These are phyloP conservation scores for Echium plantagineum DNA, from an alignment of 257 asterid species.

Conservation along the genomic window DNA sequence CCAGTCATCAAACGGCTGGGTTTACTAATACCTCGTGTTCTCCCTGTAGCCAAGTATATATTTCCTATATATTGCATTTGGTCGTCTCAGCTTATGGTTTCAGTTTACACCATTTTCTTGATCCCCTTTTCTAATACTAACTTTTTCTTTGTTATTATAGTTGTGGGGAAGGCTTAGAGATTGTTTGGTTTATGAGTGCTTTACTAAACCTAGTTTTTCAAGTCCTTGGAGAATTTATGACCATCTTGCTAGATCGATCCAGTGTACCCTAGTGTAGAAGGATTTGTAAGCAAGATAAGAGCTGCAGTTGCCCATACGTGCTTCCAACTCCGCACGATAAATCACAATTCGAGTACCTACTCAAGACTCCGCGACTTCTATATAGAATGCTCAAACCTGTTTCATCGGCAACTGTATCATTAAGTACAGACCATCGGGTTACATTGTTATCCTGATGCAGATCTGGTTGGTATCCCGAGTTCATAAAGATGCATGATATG, in stretches of 20 bases:
- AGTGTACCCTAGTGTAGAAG: no score
- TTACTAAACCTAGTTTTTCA: not conserved
- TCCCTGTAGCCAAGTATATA: no score
- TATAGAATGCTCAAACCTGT: not conserved
- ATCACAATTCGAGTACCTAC: not conserved
- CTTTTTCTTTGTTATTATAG: no score
- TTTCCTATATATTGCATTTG: no score
- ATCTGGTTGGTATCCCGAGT: not conserved
- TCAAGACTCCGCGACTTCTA: not conserved
- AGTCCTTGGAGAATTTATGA: not conserved
- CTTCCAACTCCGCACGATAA: not conserved
- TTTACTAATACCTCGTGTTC: no score
- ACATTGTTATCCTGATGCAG: not conserved
- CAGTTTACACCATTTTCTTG: no score
- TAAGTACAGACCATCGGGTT: not conserved
- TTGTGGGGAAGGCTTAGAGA: no score
- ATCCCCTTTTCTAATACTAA: no score
- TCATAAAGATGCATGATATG: not conserved
- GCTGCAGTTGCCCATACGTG: not conserved
- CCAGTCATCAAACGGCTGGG: no score
- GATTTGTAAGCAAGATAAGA: no score
- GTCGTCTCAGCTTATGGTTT: no score
- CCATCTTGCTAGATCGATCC: not conserved
- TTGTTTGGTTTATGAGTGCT: no score
- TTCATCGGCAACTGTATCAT: not conserved